These are phyloP conservation scores for Amaranthus tricolor DNA, from an alignment of 179 eudicot genomes.

Conservation along the genomic window DNA sequence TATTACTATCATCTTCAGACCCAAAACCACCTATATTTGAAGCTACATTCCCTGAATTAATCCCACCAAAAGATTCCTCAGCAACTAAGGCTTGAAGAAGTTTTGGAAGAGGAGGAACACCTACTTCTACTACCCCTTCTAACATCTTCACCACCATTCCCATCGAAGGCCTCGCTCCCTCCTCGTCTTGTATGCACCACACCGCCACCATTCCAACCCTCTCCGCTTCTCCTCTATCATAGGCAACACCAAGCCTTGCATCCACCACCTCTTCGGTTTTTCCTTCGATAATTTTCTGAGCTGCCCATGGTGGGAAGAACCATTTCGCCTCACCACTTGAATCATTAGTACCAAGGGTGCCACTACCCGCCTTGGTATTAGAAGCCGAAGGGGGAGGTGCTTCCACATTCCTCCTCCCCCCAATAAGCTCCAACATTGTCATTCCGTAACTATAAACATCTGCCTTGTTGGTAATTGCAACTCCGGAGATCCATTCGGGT, in stretches of 20 bases:
- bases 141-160: slow-evolving; percentile 87
- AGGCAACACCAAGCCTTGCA: slow-evolving; percentile 46
- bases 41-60: slow-evolving; percentile 29
- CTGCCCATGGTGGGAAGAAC: slow-evolving; percentile 92
- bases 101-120: slow-evolving; percentile 69
- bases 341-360: slow-evolving; percentile 23
- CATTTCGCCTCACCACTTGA: slow-evolving; percentile 45
- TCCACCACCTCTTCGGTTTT: slow-evolving; percentile 54
- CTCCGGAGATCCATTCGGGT: slow-evolving; percentile 93
- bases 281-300: slow-evolving; percentile 50
- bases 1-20: slow-evolving; percentile 11
- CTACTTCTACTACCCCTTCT: slow-evolving; percentile 75
- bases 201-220: slow-evolving; percentile 67
- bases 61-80: slow-evolving; percentile 66
- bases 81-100: slow-evolving; percentile 80
- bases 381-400: slow-evolving; percentile 46
- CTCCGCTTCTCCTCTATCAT: slow-evolving; percentile 48
- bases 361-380: slow-evolving; percentile 15
- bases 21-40: slow-evolving; percentile 22
- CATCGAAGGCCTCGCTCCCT: slow-evolving; percentile 68
- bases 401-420: slow-evolving; percentile 80
- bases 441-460: slow-evolving; percentile 92
- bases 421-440: slow-evolving; percentile 74
- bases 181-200: slow-evolving; percentile 94
- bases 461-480: slow-evolving; percentile 72